Evolutionary conservation across 805 yeast genomes (phyloP), one percentile per base, ranked within the genome.

Genomic region (Cyberlindnera petersonii): DNA sequence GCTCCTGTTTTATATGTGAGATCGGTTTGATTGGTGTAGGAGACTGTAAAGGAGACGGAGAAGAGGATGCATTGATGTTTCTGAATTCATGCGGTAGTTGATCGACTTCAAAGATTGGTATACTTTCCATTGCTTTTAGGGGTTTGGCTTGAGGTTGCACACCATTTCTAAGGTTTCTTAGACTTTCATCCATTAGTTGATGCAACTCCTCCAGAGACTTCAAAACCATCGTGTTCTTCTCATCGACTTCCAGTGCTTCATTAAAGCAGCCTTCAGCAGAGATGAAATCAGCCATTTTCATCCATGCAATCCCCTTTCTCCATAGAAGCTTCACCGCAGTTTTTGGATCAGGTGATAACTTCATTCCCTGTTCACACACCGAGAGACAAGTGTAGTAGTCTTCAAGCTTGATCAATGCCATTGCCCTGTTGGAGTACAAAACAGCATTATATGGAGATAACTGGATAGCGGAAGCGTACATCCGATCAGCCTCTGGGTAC

Each of bases 351-450:
- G 61, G 50, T 5, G 50, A 55, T 5, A 34, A 15, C 1, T 41
- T 33, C 13, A 82, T 56, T 0, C 86, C 89, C 13, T 52, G 50
- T 9, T 69, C 56, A 43, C 84, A 72, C 41, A 74, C 78, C 15
- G 58, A 54, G 4, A 72, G 50, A 3, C 81, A 85, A 14, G 71
- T 59, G 3, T 57, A 49, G 68, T 72, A 78, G 23, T 71, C 69
- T 6, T 62, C 50, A 4, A 77, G 54, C 40, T 78, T 77, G 28
- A 82, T 54, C 45, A 72, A 68, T n/a, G 86, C 68, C 65, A 78
- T 77, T 0, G 93, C 83, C 31, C 82, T 61, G 53, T 84, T 84
- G n/a, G 89, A 73, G 53, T 69, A 78, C 1, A 78, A 61, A 0
- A 80, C 69, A 0, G 88, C 71, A 43, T 77, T 74, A 0, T 47